phyloP scores from a whole-genome alignment of 2,329 filamentous ascomycete genomes.

The Didymella sp. region DNA sequence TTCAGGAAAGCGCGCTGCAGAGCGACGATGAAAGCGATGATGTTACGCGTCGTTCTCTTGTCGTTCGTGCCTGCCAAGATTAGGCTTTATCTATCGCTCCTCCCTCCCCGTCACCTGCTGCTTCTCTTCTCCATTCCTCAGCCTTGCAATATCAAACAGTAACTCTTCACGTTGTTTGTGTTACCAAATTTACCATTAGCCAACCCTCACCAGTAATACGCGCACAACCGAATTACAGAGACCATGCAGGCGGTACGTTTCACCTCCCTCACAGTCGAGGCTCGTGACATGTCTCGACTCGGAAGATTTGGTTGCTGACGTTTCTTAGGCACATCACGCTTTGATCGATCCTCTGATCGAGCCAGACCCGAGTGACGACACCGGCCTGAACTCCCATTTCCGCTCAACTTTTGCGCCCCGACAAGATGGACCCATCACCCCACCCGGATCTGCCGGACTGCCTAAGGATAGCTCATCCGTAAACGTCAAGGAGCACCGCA shows the following conservation, averaged over 20 bases:
- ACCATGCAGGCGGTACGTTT: slow-evolving; percentile 16
- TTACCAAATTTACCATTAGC: background rate
- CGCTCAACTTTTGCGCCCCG: slow-evolving; percentile 54
- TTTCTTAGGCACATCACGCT: slow-evolving; percentile 66
- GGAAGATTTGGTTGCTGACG: background rate
- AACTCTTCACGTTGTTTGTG: slow-evolving; percentile 20
- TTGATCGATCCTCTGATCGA: slow-evolving; percentile 73
- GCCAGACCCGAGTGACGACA: slow-evolving; percentile 72
- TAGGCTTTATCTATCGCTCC: slow-evolving; percentile 29
- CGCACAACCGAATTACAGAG: background rate
- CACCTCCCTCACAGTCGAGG: slow-evolving; percentile 4
- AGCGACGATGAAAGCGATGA: slow-evolving; percentile 32
- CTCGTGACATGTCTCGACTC: background rate
- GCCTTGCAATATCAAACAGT: slow-evolving; percentile 7
- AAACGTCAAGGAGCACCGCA: slow-evolving; percentile 16
- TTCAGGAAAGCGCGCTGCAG: slow-evolving; percentile 27
- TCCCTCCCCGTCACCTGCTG: slow-evolving; percentile 25
- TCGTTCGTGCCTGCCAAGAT: slow-evolving; percentile 44
- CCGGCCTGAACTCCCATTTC: slow-evolving; percentile 67
- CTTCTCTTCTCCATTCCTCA: slow-evolving; percentile 8
- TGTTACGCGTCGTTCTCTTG: slow-evolving; percentile 37
- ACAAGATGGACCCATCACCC: slow-evolving; percentile 36
- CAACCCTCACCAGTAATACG: slow-evolving; percentile 9
- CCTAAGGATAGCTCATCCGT: slow-evolving; percentile 24
- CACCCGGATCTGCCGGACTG: slow-evolving; percentile 40